Percentiles rank a stretch among this genome's conserved stretches.
Conservation (phyloP, 2,329 filamentous ascomycete species). For the Colletotrichum brevisporum region DNA sequence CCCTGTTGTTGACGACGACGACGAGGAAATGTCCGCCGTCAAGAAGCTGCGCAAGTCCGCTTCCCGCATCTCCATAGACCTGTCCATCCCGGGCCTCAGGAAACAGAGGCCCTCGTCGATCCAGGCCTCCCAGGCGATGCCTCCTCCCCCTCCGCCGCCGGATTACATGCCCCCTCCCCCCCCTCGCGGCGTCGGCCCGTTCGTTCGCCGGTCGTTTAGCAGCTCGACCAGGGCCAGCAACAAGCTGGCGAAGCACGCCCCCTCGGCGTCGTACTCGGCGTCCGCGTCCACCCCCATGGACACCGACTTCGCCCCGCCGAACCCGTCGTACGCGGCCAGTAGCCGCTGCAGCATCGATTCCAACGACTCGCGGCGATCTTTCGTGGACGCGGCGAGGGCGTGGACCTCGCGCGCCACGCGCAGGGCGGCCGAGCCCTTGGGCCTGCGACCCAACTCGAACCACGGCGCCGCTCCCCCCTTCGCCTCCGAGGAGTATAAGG, state of each 20-base stretch:
- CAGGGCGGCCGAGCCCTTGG: constrained; percentile 47
- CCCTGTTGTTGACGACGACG: constrained; percentile 53
- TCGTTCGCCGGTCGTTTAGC: constrained; percentile 37
- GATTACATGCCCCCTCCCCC: constrained; percentile 34
- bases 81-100: constrained; percentile 51
- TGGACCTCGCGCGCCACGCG: constrained; percentile 32
- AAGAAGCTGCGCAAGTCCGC: constrained; percentile 70
- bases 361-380: constrained; percentile 33
- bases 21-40: constrained; percentile 45
- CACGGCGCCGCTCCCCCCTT: constrained; percentile 60
- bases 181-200: constrained; percentile 25
- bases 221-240: constrained; percentile 41
- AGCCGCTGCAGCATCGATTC: constrained; percentile 42
- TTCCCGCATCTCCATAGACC: constrained; percentile 58
- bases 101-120: constrained; percentile 45
- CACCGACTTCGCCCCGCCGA: constrained; percentile 25
- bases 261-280: constrained; percentile 23
- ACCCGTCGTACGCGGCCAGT: constrained; percentile 25
- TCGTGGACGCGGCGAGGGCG: constrained; percentile 26
- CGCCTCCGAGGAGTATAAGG: constrained; percentile 59
- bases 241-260: constrained; percentile 47
- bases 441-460: constrained; percentile 61
- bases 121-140: constrained; percentile 45
- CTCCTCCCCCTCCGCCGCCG: constrained; percentile 43
- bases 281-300: constrained; percentile 21